Conservation (phyloP, 192 early-diverging fungal species). For the Cetraspora pellucida region DNA sequence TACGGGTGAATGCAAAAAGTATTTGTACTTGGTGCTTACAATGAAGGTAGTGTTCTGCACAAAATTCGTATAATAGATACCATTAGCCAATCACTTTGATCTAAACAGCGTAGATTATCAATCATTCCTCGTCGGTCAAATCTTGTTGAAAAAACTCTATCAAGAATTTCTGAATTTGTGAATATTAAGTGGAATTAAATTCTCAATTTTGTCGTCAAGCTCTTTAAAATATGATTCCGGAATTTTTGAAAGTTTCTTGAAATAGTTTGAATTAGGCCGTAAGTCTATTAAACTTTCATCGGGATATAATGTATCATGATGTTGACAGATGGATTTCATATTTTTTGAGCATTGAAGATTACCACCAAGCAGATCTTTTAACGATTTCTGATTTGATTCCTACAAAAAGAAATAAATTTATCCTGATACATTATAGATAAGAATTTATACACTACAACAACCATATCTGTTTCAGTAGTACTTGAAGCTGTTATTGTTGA, state of each 20-base stretch:
- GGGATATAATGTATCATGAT: background rate
- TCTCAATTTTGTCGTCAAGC: conserved; percentile 26
- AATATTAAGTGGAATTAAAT: conserved; percentile 27
- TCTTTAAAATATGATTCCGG: conserved; percentile 16
- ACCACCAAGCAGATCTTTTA: conserved; percentile 1
- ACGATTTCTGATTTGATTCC: conserved; percentile 3
- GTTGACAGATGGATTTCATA: conserved; percentile 25
- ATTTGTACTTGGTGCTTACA: conserved; percentile 29
- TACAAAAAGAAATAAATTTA: conserved; percentile 27
- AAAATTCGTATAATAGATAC: conserved; percentile 27
- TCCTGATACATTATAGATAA: background rate
- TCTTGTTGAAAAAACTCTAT: conserved; percentile 22
- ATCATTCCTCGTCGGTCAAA: conserved; percentile 29
- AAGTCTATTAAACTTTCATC: conserved; percentile 8
- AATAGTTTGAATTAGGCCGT: conserved; percentile 9
- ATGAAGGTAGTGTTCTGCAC: conserved; percentile 21
- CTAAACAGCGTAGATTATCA: conserved; percentile 13
- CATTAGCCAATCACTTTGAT: conserved; percentile 27
- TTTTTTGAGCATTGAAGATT: conserved; percentile 25
- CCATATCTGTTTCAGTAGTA: no score
- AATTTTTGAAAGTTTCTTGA: conserved; percentile 16
- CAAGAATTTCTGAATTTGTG: conserved; percentile 31
- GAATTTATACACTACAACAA: background rate
- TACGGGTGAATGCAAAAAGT: background rate
- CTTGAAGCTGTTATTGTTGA: conserved; percentile 14